Evolutionary conservation across 345 rosid species (phyloP).

Genomic region (Salix arbutifolia): DNA sequence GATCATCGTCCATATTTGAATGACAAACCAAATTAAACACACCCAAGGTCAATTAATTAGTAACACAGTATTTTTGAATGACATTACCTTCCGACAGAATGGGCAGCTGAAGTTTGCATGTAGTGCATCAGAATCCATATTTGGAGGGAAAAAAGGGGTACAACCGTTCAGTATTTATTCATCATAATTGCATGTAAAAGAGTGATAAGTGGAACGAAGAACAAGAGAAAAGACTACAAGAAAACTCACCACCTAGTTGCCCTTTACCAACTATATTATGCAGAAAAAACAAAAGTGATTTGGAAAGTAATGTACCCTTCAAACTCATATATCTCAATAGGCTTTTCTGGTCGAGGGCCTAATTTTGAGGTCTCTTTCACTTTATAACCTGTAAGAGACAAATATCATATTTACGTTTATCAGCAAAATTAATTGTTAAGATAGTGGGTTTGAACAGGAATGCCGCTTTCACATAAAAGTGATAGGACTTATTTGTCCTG

Average conservation of each 20-base stretch:
- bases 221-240: background rate
- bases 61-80: background rate
- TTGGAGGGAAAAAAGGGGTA: conserved; percentile 18
- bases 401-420: background rate
- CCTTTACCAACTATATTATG: background rate
- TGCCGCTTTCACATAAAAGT: background rate
- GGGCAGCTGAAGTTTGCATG: conserved; percentile 67
- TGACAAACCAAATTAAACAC: background rate
- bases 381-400: conserved; percentile 46
- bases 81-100: conserved; percentile 88
- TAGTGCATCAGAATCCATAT: conserved; percentile 23
- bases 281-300: background rate
- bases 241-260: background rate
- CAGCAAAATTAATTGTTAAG: background rate
- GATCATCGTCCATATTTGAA: background rate
- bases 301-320: conserved; percentile 52
- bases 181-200: conserved; percentile 6
- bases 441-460: background rate
- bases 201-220: background rate
- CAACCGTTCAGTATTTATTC: conserved; percentile 13
- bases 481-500: background rate
- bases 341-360: conserved; percentile 91
- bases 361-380: conserved; percentile 71
- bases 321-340: conserved; percentile 88
- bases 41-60: background rate